Base-by-base conservation (phyloP, 2,329 filamentous ascomycete species). In the Chaetomium olivaceum region DNA sequence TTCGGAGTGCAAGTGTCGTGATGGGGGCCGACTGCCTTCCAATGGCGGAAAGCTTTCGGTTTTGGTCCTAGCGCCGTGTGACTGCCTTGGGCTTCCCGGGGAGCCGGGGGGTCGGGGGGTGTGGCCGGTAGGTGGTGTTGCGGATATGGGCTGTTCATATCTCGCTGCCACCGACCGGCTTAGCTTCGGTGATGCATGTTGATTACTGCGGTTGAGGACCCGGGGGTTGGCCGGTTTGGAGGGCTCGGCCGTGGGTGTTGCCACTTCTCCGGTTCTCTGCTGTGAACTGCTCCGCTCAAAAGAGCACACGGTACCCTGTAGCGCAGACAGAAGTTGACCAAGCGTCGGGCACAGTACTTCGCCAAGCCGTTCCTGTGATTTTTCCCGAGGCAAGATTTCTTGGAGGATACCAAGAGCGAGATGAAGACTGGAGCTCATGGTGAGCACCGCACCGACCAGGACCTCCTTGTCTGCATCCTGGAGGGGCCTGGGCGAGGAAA, bases 311-410 rank as follows among this genome's bases (percentile, higher is more conserved):
- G 68, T 69, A 23, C 48, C 62, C 43, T 68, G 60, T 3, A 73
- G 60, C 2, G 68, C 61, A 25, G 59, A 33, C 9, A 71, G 58
- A 5, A 73, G 68, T 19, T 70, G 69, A 6, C 69, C 68, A 11
- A 73, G 67, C 2, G 71, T 72, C 11, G 70, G 70, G 39, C 67
- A 71, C 11, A 73, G 33, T 2, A 72, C 69, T 51, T 73, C 71
- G 31, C 67, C 68, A n/a, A 72, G 64, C 21, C 71, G 65, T 23
- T 72, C 70, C n/a, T 67, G 65, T 3, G 68, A 70, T 36, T 69
- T 67, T 14, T 73, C 70, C 29, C 68, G 63, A 16, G 71, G 71
- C 33, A 73, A 48, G 6, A 71, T 50, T 51, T 72, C 69, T 5
- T 63, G 65, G 8, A 73, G 64, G 58, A 73, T 68, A 55, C 62